Conservation (phyloP, 805 yeast genomes). For the Peterozyma toletana region DNA sequence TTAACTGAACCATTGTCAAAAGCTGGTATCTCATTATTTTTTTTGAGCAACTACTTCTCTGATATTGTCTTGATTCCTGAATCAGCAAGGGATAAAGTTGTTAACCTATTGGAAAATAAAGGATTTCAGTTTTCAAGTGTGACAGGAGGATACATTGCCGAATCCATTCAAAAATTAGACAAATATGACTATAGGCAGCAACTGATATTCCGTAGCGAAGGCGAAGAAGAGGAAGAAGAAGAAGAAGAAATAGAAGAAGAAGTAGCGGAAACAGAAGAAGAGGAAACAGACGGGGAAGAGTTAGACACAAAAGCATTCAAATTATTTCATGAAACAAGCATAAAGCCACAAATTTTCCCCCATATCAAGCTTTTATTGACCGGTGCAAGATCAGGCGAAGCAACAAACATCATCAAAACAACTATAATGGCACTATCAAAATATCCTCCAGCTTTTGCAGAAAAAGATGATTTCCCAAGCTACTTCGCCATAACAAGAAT, state of each 20-base stretch:
- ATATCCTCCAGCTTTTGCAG: slow-evolving; percentile 12
- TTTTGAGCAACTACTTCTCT: slow-evolving; percentile 55
- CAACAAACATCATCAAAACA: slow-evolving; percentile 30
- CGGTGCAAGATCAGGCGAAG: slow-evolving; percentile 50
- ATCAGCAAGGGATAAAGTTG: slow-evolving; percentile 33
- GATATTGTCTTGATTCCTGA: slow-evolving; percentile 58
- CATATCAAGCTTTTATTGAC: slow-evolving; percentile 39
- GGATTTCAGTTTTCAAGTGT: slow-evolving; percentile 34
- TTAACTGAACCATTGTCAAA: slow-evolving; percentile 52
- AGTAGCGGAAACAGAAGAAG: not conserved
- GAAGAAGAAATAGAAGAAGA: slow-evolving; percentile 1
- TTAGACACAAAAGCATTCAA: slow-evolving; percentile 20
- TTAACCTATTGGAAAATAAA: slow-evolving; percentile 32
- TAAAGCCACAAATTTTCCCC: slow-evolving; percentile 36
- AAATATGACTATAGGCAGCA: slow-evolving; percentile 16
- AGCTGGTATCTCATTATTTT: slow-evolving; percentile 51
- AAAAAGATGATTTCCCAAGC: slow-evolving; percentile 22
- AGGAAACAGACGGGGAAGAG: slow-evolving; percentile 19
- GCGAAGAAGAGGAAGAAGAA: not conserved
- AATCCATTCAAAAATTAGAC: too few species aligned
- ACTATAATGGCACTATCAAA: slow-evolving; percentile 28
- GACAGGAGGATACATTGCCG: too few species aligned
- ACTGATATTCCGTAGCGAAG: slow-evolving; percentile 27
- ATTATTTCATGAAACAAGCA: slow-evolving; percentile 25
- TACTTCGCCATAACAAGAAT: slow-evolving; percentile 49